phyloP scores from a whole-genome alignment of 371 early-diverging fungal genomes.

The Mucor ambiguus region DNA sequence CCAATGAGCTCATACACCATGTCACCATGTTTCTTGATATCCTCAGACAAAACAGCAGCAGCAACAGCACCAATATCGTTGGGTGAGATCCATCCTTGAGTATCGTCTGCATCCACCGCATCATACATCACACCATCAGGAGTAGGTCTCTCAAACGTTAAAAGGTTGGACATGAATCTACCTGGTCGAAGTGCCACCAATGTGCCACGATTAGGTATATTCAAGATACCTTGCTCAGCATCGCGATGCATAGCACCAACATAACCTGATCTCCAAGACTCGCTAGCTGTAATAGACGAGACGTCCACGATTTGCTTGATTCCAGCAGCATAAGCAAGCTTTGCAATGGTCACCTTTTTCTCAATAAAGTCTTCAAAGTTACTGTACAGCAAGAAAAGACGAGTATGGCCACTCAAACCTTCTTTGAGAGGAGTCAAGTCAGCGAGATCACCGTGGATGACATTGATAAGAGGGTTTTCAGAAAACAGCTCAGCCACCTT shows the following conservation, averaged over 20 bases:
- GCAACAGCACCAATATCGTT: slow-evolving; percentile 33
- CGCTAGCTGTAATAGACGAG: slow-evolving; percentile 18
- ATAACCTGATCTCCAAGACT: slow-evolving; percentile 20
- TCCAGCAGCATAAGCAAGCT: slow-evolving; percentile 32
- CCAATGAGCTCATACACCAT: slow-evolving; percentile 20
- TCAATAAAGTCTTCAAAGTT: slow-evolving; percentile 13
- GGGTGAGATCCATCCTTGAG: slow-evolving; percentile 21
- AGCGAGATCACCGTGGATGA: slow-evolving; percentile 34
- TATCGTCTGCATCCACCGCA: not conserved
- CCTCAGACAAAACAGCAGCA: slow-evolving; percentile 19
- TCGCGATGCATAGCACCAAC: slow-evolving; percentile 20
- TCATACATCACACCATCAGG: slow-evolving; percentile 9
- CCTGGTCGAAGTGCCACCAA: slow-evolving; percentile 39
- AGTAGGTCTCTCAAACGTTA: slow-evolving; percentile 2
- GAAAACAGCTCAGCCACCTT: slow-evolving; percentile 20
- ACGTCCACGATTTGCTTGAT: slow-evolving; percentile 39
- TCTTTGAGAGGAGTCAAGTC: slow-evolving; percentile 23
- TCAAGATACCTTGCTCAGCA: slow-evolving; percentile 30
- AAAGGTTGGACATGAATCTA: slow-evolving; percentile 37
- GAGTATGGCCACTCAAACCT: slow-evolving; percentile 30
- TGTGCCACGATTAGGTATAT: slow-evolving; percentile 24
- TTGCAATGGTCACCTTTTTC: slow-evolving; percentile 18
- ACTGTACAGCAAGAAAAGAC: slow-evolving; percentile 28
- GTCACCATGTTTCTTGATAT: slow-evolving; percentile 26
- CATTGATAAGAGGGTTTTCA: not conserved